phyloP scores from a whole-genome alignment of 163 green algal genomes.

The Chlorella variabilis region DNA sequence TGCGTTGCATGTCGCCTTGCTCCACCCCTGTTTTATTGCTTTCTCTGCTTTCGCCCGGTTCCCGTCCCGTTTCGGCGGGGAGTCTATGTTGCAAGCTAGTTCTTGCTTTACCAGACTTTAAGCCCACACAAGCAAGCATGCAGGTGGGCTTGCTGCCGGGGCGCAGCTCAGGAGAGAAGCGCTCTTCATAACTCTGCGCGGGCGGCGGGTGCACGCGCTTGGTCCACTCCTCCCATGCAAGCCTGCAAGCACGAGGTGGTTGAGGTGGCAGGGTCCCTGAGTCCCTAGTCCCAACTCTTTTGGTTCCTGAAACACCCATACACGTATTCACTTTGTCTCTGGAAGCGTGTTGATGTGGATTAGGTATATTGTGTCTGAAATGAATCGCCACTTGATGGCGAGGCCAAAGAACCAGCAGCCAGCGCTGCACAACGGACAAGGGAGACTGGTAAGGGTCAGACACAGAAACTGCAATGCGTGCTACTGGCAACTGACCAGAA shows the following conservation, averaged over 20 bases:
- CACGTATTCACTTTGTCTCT: slow-evolving; percentile 53
- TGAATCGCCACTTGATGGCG: slow-evolving; percentile 50
- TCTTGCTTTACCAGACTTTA: too few relatives aligned
- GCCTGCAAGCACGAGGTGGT: not conserved
- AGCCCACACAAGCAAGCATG: too few relatives aligned
- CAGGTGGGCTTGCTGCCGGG: slow-evolving; percentile 37
- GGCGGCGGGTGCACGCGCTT: slow-evolving; percentile 45
- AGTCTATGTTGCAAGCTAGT: too few relatives aligned
- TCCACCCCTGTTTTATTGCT: too few relatives aligned
- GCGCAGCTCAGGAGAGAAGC: slow-evolving; percentile 25
- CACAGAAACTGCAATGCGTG: too few relatives aligned
- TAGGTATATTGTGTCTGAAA: slow-evolving; percentile 53
- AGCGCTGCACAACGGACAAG: not conserved
- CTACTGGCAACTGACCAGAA: slow-evolving; percentile 45
- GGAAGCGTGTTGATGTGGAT: slow-evolving; percentile 55
- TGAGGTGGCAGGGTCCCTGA: too few relatives aligned
- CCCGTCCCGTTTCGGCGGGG: too few relatives aligned
- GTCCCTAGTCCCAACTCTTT: too few relatives aligned
- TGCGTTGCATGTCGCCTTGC: too few relatives aligned
- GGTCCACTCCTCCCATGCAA: slow-evolving; percentile 49
- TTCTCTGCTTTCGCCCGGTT: too few relatives aligned
- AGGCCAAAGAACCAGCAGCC: slow-evolving; percentile 54
- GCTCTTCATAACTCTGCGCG: slow-evolving; percentile 3
- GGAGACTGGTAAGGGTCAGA: too few relatives aligned
- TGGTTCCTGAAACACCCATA: too few relatives aligned